Percentiles rank a stretch among this genome's conserved stretches.
Evolutionary conservation across 768 basidiomycete genomes (phyloP).

Genomic region (Myochromella boudieri): DNA sequence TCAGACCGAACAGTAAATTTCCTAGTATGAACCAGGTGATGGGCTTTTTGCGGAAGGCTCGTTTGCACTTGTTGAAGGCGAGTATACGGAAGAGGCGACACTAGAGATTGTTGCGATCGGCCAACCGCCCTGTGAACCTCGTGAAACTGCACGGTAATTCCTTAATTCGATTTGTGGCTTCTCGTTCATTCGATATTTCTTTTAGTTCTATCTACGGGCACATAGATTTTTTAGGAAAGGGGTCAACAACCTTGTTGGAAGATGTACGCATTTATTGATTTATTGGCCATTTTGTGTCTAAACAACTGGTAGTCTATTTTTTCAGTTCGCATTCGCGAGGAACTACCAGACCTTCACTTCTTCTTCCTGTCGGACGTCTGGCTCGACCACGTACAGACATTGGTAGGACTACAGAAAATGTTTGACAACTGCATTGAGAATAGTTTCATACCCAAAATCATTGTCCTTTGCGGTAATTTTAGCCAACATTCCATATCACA

Average conservation of each 20-base stretch:
- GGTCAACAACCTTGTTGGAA: constrained; percentile 85
- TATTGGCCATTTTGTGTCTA: constrained; percentile 8
- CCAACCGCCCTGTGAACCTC: constrained; percentile 93
- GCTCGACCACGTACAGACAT: constrained; percentile 86
- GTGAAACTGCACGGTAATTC: constrained; percentile 76
- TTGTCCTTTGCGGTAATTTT: constrained; percentile 95
- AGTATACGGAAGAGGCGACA: constrained; percentile 90
- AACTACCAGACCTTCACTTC: constrained; percentile 78
- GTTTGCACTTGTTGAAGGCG: constrained; percentile 93
- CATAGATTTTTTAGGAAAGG: constrained; percentile 95
- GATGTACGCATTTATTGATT: constrained; percentile 57
- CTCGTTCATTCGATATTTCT: constrained; percentile 8
- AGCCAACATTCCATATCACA: constrained; percentile 78
- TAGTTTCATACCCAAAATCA: constrained; percentile 82
- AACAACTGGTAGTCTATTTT: constrained; percentile 51
- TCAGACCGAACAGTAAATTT: constrained; percentile 17
- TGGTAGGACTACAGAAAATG: constrained; percentile 78
- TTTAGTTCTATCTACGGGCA: constrained; percentile 90
- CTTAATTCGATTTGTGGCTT: background rate
- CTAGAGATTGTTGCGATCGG: constrained; percentile 92
- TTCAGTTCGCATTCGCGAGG: constrained; percentile 60
- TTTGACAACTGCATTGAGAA: constrained; percentile 90
- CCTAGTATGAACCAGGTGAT: constrained; percentile 84
- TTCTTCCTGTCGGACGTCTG: constrained; percentile 96
- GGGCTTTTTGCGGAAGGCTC: constrained; percentile 96